These are phyloP conservation scores for Falciphora oryzae DNA, from an alignment of 2,329 filamentous ascomycete genomes.

Conservation along the genomic window DNA sequence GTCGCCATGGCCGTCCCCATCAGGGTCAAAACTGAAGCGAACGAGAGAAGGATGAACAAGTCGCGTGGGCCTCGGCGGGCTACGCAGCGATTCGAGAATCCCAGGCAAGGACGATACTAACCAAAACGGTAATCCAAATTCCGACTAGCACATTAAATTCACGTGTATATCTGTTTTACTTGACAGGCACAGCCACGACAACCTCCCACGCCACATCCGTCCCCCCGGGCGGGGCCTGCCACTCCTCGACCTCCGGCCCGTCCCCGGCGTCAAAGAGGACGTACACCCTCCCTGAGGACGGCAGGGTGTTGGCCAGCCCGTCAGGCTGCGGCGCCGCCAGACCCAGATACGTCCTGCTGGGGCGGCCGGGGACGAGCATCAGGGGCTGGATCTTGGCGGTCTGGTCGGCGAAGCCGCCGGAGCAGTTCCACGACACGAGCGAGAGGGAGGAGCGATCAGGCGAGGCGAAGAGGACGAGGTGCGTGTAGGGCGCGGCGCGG, in stretches of 20 bases:
- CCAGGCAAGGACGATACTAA: too few species aligned
- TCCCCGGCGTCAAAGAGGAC: constrained; percentile 12
- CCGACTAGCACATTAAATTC: too few species aligned
- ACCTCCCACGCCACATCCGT: constrained; percentile 2
- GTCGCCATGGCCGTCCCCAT: too few species aligned
- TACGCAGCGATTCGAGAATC: too few species aligned
- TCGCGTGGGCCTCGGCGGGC: too few species aligned
- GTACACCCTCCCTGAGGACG: constrained; percentile 11
- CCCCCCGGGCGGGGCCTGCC: constrained; percentile 7
- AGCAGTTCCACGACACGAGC: constrained; percentile 14
- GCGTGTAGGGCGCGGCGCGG: constrained; percentile 7
- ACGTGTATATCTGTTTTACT: not conserved
- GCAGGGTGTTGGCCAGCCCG: constrained; percentile 10
- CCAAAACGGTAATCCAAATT: too few species aligned
- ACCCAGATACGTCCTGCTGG: not conserved
- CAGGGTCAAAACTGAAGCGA: too few species aligned
- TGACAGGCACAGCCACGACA: not conserved
- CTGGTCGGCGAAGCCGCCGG: constrained; percentile 11
- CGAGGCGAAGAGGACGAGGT: constrained; percentile 13
- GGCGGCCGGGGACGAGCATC: not conserved
- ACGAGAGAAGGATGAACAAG: too few species aligned
- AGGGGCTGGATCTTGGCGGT: constrained; percentile 9
- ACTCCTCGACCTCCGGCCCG: constrained; percentile 12
- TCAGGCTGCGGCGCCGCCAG: constrained; percentile 9
- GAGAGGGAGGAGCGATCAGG: constrained; percentile 8